Conservation (phyloP, 495 filamentous ascomycete genomes). For the Parathielavia appendiculata region DNA sequence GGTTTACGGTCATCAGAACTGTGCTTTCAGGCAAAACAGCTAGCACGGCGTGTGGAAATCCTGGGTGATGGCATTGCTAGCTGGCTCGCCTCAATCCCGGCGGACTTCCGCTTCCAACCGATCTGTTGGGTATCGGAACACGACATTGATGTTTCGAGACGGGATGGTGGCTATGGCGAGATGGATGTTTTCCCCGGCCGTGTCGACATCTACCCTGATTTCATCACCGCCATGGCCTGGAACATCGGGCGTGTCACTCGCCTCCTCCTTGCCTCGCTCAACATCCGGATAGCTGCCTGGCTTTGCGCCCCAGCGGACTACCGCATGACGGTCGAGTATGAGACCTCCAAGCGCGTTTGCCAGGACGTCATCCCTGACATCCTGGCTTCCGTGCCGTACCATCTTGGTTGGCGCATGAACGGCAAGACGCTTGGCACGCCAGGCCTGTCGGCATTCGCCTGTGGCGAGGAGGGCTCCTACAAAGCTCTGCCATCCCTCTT, state of each 20-base stretch:
- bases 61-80: conserved; percentile 40
- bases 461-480: conserved; percentile 33
- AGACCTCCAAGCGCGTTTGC: conserved; percentile 36
- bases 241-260: conserved; percentile 41
- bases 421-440: conserved; percentile 19
- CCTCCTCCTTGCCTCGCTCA: conserved; percentile 40
- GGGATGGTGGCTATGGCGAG: conserved; percentile 33
- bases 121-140: conserved; percentile 46
- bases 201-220: conserved; percentile 48
- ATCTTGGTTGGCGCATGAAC: conserved; percentile 46
- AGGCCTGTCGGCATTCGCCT: conserved; percentile 32
- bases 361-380: conserved; percentile 44
- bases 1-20: conserved; percentile 31
- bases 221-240: conserved; percentile 43
- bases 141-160: conserved; percentile 24
- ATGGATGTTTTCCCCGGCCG: conserved; percentile 48
- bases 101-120: conserved; percentile 35
- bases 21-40: conserved; percentile 31
- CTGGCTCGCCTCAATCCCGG: conserved; percentile 40
- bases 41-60: conserved; percentile 34
- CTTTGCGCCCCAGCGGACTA: conserved; percentile 46
- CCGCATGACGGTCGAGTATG: conserved; percentile 47
- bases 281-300: conserved; percentile 47
- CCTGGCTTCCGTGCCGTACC: conserved; percentile 48
- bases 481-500: conserved; percentile 47